A percentile compares a stretch with the other conserved stretches of the same genome.
Evolutionary conservation across 2,329 filamentous ascomycete genomes (phyloP).

Genomic region (Bipolaris bicolor): DNA sequence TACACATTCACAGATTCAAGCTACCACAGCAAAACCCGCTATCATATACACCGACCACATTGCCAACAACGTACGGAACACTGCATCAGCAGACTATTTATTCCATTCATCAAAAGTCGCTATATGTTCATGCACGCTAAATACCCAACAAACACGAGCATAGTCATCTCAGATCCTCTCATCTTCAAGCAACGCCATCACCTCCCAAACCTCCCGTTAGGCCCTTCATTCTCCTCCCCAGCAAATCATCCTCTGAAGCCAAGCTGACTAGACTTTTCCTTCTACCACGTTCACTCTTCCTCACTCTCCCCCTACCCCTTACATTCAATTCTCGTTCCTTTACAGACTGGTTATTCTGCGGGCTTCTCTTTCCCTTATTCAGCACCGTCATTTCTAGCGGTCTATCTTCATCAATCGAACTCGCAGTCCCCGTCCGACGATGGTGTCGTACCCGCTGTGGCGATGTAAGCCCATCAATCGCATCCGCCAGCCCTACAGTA

Average conservation of each 20-base stretch:
- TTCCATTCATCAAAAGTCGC: not conserved
- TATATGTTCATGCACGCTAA: not conserved
- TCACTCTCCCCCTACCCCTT: slow-evolving; percentile 33
- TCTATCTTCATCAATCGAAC: slow-evolving; percentile 75
- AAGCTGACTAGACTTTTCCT: slow-evolving; percentile 54
- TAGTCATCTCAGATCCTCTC: not conserved
- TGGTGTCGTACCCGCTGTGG: slow-evolving; percentile 52
- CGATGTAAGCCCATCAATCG: slow-evolving; percentile 61
- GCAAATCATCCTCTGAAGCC: slow-evolving; percentile 56
- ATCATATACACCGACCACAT: not conserved
- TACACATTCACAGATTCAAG: not conserved
- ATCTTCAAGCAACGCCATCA: slow-evolving; percentile 13
- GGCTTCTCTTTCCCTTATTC: slow-evolving; percentile 30
- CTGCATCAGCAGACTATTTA: not conserved
- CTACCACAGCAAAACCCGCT: not conserved
- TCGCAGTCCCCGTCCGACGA: slow-evolving; percentile 58
- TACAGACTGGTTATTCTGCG: slow-evolving; percentile 13
- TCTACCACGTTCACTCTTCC: slow-evolving; percentile 38
- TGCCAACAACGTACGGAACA: not conserved
- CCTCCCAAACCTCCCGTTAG: slow-evolving; percentile 52
- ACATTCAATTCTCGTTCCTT: not conserved
- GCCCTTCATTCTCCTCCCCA: slow-evolving; percentile 57
- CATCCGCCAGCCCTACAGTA: slow-evolving; percentile 78
- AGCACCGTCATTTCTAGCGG: slow-evolving; percentile 76
- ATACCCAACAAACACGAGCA: not conserved